Evolutionary conservation across 192 early-diverging fungal genomes (phyloP), one percentile per base, ranked within the genome.

Genomic region (Coemansia sp.): DNA sequence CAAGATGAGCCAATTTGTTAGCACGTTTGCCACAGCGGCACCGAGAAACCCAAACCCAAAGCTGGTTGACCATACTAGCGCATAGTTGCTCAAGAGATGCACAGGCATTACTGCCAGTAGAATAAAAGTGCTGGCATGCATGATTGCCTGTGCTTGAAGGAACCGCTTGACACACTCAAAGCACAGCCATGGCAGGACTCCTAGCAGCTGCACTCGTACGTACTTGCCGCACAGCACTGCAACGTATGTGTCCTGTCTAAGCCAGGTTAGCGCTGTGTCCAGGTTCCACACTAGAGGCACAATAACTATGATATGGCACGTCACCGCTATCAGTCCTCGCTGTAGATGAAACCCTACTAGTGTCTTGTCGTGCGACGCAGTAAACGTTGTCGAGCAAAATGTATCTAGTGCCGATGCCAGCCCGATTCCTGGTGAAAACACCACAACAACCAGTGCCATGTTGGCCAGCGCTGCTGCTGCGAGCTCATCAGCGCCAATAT

Each of bases 61-160:
- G n/a, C 72, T 62, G 12, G 83, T 78, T 50, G 86, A 84, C 84
- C 87, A 93, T n/a, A 97, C 93, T 21, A 98, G 72, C 1, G 84
- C 35, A 54, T 92, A 96, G 75, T 90, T 94, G 60, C 90, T 67
- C 22, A 88, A 58, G 0, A 90, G 67, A 65, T 94, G 93, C 50
- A 94, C 54, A 6, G 91, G 92, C 23, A 89, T 62, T 2, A 86
- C 86, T 48, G 89, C 73, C 21, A 89, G 49, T 25, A 94, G 81
- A 17, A 95, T 85, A 58, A 82, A 84, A 25, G 94, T 92, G 37
- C 83, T 84, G 1, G 90, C 92, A 25, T 89, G 84, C 96, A 98
- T 94, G 67, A 89, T 89, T 59, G 90, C 94, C 82, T 98, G 96
- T 1, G 89, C 88, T 66, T 96, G 92, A 22, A 97, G 79, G 65